Percentiles rank a stretch among this genome's conserved stretches.
Evolutionary conservation across 768 basidiomycete genomes (phyloP).

Genomic region (Thelephora ganbajun): DNA sequence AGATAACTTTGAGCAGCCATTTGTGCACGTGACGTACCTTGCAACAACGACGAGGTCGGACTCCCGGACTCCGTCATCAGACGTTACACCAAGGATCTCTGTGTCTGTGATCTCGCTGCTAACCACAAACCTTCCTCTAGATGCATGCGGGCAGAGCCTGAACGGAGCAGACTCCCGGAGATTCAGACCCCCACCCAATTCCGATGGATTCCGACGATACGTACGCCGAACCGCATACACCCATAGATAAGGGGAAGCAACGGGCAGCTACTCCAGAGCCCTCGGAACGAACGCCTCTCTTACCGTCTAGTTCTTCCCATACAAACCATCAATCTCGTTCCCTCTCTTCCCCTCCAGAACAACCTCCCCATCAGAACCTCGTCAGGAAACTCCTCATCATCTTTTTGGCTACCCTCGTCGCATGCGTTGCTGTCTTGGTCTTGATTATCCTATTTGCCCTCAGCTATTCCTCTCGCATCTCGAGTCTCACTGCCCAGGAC

Average conservation of each 20-base stretch:
- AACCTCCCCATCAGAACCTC: constrained; percentile 15
- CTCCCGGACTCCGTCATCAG: no score
- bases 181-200: no score
- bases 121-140: no score
- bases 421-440: constrained; percentile 32
- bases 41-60: no score
- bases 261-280: constrained; percentile 25
- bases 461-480: constrained; percentile 48
- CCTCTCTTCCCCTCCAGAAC: constrained; percentile 10
- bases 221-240: background rate
- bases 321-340: constrained; percentile 7
- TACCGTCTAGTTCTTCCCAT: constrained; percentile 23
- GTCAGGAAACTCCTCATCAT: constrained; percentile 26
- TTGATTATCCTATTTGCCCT: constrained; percentile 40
- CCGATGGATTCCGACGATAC: no score
- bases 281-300: constrained; percentile 42
- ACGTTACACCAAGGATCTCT: no score
- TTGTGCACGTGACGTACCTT: no score
- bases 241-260: constrained; percentile 39
- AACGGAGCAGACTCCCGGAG: no score
- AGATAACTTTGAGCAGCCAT: constrained; percentile 26
- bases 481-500: constrained; percentile 40
- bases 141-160: no score
- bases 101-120: no score
- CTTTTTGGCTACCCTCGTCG: constrained; percentile 41